Base-by-base conservation (phyloP, 345 rosid species). In the Firmiana major region DNA sequence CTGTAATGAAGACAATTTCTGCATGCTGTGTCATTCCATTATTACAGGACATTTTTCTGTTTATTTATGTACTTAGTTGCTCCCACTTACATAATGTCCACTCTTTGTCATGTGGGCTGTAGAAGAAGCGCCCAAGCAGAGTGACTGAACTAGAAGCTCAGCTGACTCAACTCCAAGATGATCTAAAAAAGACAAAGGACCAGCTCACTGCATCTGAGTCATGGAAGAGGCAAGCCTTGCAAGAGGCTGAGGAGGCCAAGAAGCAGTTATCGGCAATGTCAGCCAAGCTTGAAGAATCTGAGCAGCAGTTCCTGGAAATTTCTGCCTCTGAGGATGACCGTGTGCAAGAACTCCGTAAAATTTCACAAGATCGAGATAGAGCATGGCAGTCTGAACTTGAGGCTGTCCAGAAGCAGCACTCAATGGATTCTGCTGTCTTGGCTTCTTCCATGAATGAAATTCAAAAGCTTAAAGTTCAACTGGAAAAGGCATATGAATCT, bases 321-420 rank as follows among this genome's bases (percentile, higher is more conserved):
- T 89, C 93, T 69, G 86, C 80, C 78, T 91, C 97, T 1, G 99
- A 96, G 75, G 97, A 96, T 83, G 83, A 81, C 15, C 86, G 98
- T 38, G 80, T 94, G 58, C 91, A 88, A 28, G 98, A 94, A 85
- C 95, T 96, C 68, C 88, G 92, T 19, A 85, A 91, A 74, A 85
- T 94, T 71, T 96, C 98, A 42, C 97, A 91, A 36, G 98, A 91
- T 63, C 89, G 98, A 49, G 99, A 96, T 83, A 88, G 87, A 80
- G 92, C 91, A 3, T 96, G 99, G 99, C 88, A 96, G 67, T 93
- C 99, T 60, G 99, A 96, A 80, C 93, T 96, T 15, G 98, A 93
- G 86, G 99, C 99, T 46, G 82, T 94, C 78, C 97, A 90, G 83
- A 92, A 89, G 81, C 98, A 92, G 66, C 90, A 94, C 57, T 79